Percentiles rank a stretch among this genome's conserved stretches.
These are phyloP conservation scores for Cercospora janseana DNA, from an alignment of 2,329 filamentous ascomycete genomes.

Conservation along the genomic window DNA sequence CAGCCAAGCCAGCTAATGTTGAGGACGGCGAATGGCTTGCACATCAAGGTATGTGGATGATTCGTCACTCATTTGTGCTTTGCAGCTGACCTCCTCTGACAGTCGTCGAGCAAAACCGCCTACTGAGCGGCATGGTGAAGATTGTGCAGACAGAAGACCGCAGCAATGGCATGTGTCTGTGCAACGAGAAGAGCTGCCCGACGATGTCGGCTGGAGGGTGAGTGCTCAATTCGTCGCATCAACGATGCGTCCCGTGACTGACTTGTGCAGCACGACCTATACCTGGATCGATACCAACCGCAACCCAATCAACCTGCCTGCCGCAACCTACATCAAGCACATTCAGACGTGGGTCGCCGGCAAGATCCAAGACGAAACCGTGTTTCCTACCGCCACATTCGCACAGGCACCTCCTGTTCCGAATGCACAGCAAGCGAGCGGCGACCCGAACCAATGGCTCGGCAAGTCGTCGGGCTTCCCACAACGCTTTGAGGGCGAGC, in stretches of 20 bases:
- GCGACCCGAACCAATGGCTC: constrained; percentile 68
- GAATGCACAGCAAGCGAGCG: constrained; percentile 42
- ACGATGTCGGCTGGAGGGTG: constrained; percentile 93
- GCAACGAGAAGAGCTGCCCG: constrained; percentile 79
- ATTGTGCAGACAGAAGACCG: constrained; percentile 77
- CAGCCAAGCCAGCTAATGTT: constrained; percentile 86
- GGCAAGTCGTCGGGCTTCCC: constrained; percentile 79
- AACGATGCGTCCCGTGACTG: neutral
- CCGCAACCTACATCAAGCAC: constrained; percentile 88
- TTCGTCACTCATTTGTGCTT: neutral
- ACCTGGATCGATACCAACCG: constrained; percentile 90
- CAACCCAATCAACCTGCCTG: constrained; percentile 87
- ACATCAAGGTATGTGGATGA: constrained; percentile 71
- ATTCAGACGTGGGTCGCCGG: constrained; percentile 97
- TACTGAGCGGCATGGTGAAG: constrained; percentile 84
- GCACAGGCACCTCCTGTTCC: constrained; percentile 59
- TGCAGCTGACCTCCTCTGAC: constrained; percentile 8
- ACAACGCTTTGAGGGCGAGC: constrained; percentile 63
- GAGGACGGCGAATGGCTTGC: constrained; percentile 95
- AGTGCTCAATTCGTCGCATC: constrained; percentile 45
- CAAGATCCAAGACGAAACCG: constrained; percentile 84
- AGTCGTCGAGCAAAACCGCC: constrained; percentile 92
- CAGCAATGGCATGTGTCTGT: constrained; percentile 70
- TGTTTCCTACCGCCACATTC: constrained; percentile 86
- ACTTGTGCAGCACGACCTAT: constrained; percentile 75